Evolutionary conservation across 2,329 filamentous ascomycete genomes (phyloP), one percentile per base, ranked within the genome.

Genomic region (Calonectria crousiana): DNA sequence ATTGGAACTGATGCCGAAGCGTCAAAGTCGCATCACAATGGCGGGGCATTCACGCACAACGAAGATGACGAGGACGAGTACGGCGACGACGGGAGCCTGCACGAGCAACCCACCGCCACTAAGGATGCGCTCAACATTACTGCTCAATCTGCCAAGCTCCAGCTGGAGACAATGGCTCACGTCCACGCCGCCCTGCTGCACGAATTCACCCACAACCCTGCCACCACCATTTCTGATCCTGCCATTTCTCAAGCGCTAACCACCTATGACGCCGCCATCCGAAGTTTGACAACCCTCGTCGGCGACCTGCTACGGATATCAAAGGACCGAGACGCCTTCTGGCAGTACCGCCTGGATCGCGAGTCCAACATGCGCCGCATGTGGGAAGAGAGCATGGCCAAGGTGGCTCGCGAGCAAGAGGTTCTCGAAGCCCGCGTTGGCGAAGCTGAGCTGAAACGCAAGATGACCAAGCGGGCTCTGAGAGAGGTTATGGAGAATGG

Each of bases 331-430:
- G 97, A 99, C 84, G 93, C 95, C 0, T 98, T 98, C 83, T 99
- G 97, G 97, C 96, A 98, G 84, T 97, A 98, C 83, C 93, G 96
- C 18, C 88, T 99, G 51, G 96, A 98, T 78, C 93, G 95, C 69
- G 97, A 99, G 86, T 93, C 93, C 53, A 95, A 98, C 82, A 93
- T 98, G 86, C 92, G 97, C 47, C 93, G 95, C 74, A 95, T 99
- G 92, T 99, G 97, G 97, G 97, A 99, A 85, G 97, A 99, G 81
- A 98, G 96, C 85, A 98, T 99, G 97, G 95, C 97, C 13, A 93
- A 96, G 80, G 94, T 99, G n/a, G 97, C 96, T 23, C 93, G 92
- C 71, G 97, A 99, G 83, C 97, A 99, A 80, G 97, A 98, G 84
- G 91, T 95, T 67, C 90, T 99, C 1, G 95, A 98, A 83, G 95